Evolutionary conservation across 495 filamentous ascomycete species (phyloP).

Genomic region (Clavariopsis aquatica): DNA sequence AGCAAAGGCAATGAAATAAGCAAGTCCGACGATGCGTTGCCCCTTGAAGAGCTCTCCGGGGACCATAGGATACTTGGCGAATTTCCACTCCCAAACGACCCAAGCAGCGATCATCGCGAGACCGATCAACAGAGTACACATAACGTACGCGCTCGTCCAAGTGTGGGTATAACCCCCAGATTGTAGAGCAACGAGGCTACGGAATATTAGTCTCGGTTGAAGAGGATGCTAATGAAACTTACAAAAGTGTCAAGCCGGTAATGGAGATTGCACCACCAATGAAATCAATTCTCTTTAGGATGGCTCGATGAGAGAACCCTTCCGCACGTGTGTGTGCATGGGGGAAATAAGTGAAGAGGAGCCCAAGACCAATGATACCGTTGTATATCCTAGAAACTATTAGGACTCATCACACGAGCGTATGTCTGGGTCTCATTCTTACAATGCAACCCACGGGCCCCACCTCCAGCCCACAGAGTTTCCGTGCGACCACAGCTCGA

Average conservation of each 20-base stretch:
- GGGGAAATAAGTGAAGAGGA: slow-evolving; percentile 39
- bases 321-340: slow-evolving; percentile 36
- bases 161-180: slow-evolving; percentile 62
- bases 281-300: slow-evolving; percentile 39
- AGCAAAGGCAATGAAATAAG: slow-evolving; percentile 39
- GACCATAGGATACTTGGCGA: slow-evolving; percentile 75
- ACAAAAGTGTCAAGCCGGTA: slow-evolving; percentile 39
- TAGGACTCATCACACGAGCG: background rate
- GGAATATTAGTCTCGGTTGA: background rate
- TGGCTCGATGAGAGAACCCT: slow-evolving; percentile 32
- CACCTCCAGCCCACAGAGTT: slow-evolving; percentile 32
- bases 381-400: slow-evolving; percentile 36
- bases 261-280: slow-evolving; percentile 39
- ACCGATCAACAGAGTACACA: slow-evolving; percentile 79
- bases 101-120: slow-evolving; percentile 61
- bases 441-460: slow-evolving; percentile 40
- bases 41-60: slow-evolving; percentile 59
- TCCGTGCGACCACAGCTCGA: slow-evolving; percentile 30
- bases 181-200: slow-evolving; percentile 40
- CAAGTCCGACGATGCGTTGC: slow-evolving; percentile 38
- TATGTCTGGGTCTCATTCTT: slow-evolving; percentile 4
- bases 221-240: slow-evolving; percentile 1
- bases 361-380: slow-evolving; percentile 30
- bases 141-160: slow-evolving; percentile 71
- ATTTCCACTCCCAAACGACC: slow-evolving; percentile 65